Evolutionary conservation across 495 filamentous ascomycete species (phyloP).

Genomic region (Penicillium maclennaniae): DNA sequence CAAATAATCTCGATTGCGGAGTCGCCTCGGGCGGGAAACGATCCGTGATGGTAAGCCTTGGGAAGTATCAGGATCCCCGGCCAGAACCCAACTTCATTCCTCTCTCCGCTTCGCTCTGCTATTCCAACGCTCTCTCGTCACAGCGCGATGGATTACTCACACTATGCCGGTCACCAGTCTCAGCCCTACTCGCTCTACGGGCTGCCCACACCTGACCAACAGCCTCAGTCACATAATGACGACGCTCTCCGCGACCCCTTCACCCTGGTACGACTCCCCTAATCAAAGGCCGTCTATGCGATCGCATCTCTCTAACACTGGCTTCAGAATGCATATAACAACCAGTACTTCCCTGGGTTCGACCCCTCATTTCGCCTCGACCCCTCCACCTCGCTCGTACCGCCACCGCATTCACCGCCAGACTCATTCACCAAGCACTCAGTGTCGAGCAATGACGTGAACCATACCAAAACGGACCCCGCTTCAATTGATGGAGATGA

Average conservation of each 20-base stretch:
- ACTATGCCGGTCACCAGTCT: slow-evolving; percentile 29
- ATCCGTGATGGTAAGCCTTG: slow-evolving; percentile 4
- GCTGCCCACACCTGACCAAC: slow-evolving; percentile 37
- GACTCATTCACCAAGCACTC: slow-evolving; percentile 43
- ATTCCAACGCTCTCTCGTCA: neutral
- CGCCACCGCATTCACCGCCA: slow-evolving; percentile 44
- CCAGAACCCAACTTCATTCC: neutral
- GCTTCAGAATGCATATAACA: slow-evolving; percentile 18
- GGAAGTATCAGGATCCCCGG: neutral
- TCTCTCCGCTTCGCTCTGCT: neutral
- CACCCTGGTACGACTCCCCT: slow-evolving; percentile 20
- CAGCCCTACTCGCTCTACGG: slow-evolving; percentile 39
- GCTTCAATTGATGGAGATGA: slow-evolving; percentile 35
- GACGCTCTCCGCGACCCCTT: slow-evolving; percentile 30
- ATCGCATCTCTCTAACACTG: neutral
- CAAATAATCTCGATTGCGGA: neutral
- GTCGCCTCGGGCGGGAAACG: neutral
- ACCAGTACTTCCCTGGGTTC: slow-evolving; percentile 36
- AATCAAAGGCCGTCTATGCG: neutral
- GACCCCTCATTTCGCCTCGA: slow-evolving; percentile 36
- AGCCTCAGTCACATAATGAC: slow-evolving; percentile 16
- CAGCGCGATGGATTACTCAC: slow-evolving; percentile 40
- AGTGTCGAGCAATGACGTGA: slow-evolving; percentile 28
- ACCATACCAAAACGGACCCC: slow-evolving; percentile 17
- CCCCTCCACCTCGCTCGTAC: slow-evolving; percentile 29